These are phyloP conservation scores for Candida manassasensis DNA, from an alignment of 805 yeast genomes.

Conservation along the genomic window DNA sequence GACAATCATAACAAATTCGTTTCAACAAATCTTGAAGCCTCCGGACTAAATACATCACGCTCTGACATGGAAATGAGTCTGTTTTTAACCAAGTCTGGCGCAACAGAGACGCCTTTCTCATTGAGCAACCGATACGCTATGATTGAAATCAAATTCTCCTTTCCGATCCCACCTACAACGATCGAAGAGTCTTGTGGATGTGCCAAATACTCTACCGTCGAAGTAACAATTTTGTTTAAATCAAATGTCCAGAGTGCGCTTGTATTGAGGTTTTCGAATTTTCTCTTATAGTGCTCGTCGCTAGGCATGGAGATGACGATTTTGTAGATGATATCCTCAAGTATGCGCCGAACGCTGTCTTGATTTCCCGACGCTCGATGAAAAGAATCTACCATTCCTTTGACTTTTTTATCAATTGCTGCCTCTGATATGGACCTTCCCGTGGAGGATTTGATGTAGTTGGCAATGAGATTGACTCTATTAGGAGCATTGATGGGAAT, in stretches of 20 bases:
- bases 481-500: constrained; percentile 5
- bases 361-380: constrained; percentile 1
- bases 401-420: constrained; percentile 1
- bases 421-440: constrained; percentile 1
- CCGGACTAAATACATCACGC: constrained; percentile 13
- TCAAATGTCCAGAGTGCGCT: constrained; percentile 15
- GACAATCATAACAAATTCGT: not conserved
- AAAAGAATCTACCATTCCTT: constrained; percentile 3
- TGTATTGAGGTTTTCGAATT: constrained; percentile 8
- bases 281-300: constrained; percentile 11
- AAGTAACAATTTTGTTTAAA: constrained; percentile 13
- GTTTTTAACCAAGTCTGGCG: constrained; percentile 8
- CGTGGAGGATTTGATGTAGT: constrained; percentile 1
- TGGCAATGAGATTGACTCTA: constrained; percentile 3
- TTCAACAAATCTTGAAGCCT: constrained; percentile 5
- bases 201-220: constrained; percentile 15
- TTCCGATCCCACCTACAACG: constrained; percentile 8
- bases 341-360: constrained; percentile 3
- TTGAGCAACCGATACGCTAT: constrained; percentile 6
- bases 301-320: constrained; percentile 7
- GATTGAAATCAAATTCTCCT: constrained; percentile 8
- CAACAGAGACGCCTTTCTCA: constrained; percentile 3
- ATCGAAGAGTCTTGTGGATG: constrained; percentile 4
- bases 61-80: constrained; percentile 18
- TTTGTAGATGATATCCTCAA: constrained; percentile 7